Evolutionary conservation across 2,329 filamentous ascomycete species (phyloP).

Genomic region (Pestalotiopsis sp.): DNA sequence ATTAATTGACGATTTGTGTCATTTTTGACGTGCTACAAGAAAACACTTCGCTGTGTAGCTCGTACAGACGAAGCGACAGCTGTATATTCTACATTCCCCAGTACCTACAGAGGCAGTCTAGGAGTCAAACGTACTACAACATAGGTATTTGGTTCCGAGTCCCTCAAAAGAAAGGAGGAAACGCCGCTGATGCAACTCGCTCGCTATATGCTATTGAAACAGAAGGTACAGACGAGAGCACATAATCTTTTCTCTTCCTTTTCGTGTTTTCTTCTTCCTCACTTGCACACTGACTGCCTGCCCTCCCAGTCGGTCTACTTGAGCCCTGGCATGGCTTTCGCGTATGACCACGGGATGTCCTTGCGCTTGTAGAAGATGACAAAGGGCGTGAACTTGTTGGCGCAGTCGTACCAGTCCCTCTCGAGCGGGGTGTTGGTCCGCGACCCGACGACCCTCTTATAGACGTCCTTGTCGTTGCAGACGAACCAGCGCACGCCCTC

Average conservation of each 20-base stretch:
- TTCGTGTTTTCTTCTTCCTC: neutral
- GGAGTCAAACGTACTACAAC: neutral
- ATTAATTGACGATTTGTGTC: too few relatives aligned
- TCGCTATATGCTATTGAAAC: neutral
- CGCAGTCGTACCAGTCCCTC: slow-evolving; percentile 11
- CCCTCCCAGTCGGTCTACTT: neutral
- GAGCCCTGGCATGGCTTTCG: slow-evolving; percentile 1
- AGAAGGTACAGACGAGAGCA: neutral
- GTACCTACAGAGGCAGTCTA: too few relatives aligned
- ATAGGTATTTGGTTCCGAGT: neutral
- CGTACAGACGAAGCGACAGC: too few relatives aligned
- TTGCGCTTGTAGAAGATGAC: slow-evolving; percentile 24
- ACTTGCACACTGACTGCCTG: neutral
- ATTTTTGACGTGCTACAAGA: too few relatives aligned
- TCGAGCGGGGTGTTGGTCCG: neutral
- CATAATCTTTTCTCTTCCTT: neutral
- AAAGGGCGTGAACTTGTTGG: slow-evolving; percentile 13
- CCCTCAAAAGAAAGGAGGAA: neutral
- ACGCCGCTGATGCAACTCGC: neutral
- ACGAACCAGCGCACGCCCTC: slow-evolving; percentile 47
- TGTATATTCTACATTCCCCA: too few relatives aligned
- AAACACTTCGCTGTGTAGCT: too few relatives aligned
- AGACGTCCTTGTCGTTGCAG: slow-evolving; percentile 44
- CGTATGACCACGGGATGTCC: slow-evolving; percentile 14
- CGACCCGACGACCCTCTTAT: neutral